phyloP scores from a whole-genome alignment of 2,329 filamentous ascomycete genomes.

The Hypoxylon sp. region DNA sequence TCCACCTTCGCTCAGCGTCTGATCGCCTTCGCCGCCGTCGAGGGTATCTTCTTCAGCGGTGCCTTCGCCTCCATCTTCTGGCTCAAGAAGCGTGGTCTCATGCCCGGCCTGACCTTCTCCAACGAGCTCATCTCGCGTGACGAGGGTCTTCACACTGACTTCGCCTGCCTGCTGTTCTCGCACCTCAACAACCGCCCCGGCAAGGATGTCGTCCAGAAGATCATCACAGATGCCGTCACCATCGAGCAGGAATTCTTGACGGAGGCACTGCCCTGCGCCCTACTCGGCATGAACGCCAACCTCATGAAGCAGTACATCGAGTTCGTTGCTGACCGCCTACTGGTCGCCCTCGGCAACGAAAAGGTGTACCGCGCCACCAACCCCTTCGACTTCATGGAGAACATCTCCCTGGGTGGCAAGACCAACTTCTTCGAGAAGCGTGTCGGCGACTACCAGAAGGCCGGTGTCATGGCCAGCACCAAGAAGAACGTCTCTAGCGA shows the following conservation, averaged over 20 bases:
- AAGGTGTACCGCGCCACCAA: conserved; percentile 95
- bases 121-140: conserved; percentile 99
- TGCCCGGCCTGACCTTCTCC: conserved; percentile 98
- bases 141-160: conserved; percentile 99
- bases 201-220: conserved; percentile 83
- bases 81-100: conserved; percentile 99
- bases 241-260: conserved; percentile 99
- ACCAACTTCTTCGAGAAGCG: conserved; percentile 99
- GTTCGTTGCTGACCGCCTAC: conserved; percentile 96
- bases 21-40: conserved; percentile 95
- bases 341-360: conserved; percentile 92
- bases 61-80: conserved; percentile 99
- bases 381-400: conserved; percentile 99
- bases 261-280: conserved; percentile 90
- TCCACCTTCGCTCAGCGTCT: conserved; percentile 96
- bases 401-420: conserved; percentile 98
- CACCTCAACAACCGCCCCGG: conserved; percentile 92
- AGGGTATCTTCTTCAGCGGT: conserved; percentile 99
- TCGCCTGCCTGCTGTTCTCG: conserved; percentile 97
- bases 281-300: conserved; percentile 96
- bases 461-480: conserved; percentile 95
- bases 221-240: conserved; percentile 92
- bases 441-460: conserved; percentile 99
- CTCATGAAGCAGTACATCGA: conserved; percentile 99
- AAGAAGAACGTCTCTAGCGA: conserved; percentile 73